Evolutionary conservation across 305 asterid genomes (phyloP).

Genomic region (Fraxinus xanthoxyloides): DNA sequence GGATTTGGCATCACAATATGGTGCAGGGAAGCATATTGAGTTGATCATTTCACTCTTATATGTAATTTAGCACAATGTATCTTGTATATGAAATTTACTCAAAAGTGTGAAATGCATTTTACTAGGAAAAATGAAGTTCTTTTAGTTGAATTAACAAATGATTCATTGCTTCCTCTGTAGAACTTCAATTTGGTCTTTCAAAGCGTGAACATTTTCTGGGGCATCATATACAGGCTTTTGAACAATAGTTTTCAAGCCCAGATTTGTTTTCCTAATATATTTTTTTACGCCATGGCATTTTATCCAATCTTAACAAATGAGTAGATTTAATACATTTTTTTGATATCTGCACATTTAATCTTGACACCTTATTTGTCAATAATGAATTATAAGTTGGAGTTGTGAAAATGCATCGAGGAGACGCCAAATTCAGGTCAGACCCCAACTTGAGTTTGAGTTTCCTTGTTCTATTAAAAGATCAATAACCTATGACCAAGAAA

Average conservation of each 20-base stretch:
- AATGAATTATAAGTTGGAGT: not conserved
- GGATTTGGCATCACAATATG: not conserved
- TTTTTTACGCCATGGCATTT: not conserved
- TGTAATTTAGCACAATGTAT: constrained; percentile 1
- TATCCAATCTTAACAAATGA: not conserved
- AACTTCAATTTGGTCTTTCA: not conserved
- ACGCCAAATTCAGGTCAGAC: no score
- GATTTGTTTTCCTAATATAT: not conserved
- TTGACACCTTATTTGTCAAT: not conserved
- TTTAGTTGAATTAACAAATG: not conserved
- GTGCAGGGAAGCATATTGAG: not conserved
- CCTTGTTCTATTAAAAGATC: not conserved
- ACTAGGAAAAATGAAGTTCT: not conserved
- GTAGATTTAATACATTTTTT: not conserved
- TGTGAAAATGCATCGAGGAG: not conserved
- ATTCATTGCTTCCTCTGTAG: not conserved
- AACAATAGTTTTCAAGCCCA: not conserved
- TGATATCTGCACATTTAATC: not conserved
- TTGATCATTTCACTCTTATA: not conserved
- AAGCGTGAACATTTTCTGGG: not conserved
- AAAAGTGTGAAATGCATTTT: not conserved
- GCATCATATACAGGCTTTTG: not conserved
- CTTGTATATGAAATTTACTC: not conserved
- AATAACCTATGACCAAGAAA: no score
- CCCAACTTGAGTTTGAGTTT: not conserved